phyloP scores from a whole-genome alignment of 257 asterid genomes.

The Hygrophila difformis region DNA sequence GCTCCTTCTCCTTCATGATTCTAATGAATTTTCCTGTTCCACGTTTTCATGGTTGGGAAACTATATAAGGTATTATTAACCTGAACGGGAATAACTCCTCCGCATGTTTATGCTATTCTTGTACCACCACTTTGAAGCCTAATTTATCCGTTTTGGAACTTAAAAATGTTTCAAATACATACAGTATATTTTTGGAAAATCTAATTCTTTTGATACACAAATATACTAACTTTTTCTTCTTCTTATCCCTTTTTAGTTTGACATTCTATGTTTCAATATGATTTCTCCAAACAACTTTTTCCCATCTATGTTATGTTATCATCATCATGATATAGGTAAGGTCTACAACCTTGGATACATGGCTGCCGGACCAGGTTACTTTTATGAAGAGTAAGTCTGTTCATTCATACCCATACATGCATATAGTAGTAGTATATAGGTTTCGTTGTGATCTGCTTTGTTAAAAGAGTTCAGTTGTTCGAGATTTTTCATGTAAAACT shows the following conservation, averaged over 20 bases:
- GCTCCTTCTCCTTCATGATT: no score
- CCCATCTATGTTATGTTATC: neutral
- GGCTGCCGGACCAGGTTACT: slow-evolving; percentile 91
- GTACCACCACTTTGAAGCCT: no score
- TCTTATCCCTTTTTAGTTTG: neutral
- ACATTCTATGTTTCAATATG: neutral
- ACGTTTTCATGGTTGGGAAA: no score
- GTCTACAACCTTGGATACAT: slow-evolving; percentile 82
- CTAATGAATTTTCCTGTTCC: no score
- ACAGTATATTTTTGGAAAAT: no score
- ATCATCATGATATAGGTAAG: slow-evolving; percentile 80
- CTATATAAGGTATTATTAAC: no score
- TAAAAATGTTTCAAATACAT: no score
- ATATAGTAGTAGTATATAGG: neutral
- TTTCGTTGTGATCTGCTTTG: neutral
- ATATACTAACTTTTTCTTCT: neutral
- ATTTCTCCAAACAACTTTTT: neutral
- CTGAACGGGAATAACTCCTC: no score
- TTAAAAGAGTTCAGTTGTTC: neutral
- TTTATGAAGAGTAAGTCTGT: slow-evolving; percentile 68
- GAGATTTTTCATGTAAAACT: neutral
- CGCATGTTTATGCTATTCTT: no score
- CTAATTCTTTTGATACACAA: no score
- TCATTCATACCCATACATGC: neutral
- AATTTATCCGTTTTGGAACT: no score